Percentiles rank a stretch among this genome's conserved stretches.
Evolutionary conservation across 2,329 filamentous ascomycete genomes (phyloP).

Genomic region (Rutstroemia sp.): DNA sequence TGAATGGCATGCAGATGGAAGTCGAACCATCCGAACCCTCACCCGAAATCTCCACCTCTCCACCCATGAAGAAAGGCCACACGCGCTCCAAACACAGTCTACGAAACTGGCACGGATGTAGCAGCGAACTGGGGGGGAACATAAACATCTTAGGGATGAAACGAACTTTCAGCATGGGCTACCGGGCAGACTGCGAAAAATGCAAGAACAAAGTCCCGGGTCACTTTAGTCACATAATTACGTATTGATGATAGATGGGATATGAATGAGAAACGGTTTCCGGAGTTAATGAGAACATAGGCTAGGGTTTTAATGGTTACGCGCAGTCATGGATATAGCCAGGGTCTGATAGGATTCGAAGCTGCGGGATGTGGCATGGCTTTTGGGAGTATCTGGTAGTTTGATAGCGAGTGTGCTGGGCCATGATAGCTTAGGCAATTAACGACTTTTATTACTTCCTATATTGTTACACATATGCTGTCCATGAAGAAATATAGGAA

Average conservation of each 20-base stretch:
- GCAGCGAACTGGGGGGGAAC: constrained; percentile 15
- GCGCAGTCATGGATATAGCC: neutral
- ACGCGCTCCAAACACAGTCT: constrained; percentile 28
- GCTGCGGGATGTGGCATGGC: neutral
- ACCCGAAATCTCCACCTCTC: constrained; percentile 15
- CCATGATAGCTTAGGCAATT: no score
- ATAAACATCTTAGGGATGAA: constrained; percentile 44
- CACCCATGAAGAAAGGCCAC: constrained; percentile 29
- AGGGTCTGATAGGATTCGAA: neutral
- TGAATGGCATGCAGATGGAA: constrained; percentile 30
- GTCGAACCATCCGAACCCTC: constrained; percentile 18
- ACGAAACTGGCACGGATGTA: constrained; percentile 24
- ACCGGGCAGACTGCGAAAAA: constrained; percentile 70
- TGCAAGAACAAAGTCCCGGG: constrained; percentile 68
- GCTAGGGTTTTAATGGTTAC: neutral
- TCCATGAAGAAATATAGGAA: no score
- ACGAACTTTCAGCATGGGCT: constrained; percentile 70
- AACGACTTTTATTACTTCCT: no score
- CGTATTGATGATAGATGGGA: constrained; percentile 16
- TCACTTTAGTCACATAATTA: constrained; percentile 74
- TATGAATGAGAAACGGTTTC: neutral
- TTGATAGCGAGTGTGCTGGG: no score
- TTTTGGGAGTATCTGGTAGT: neutral
- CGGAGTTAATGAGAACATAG: neutral
- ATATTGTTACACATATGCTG: no score